A percentile compares a stretch with the other conserved stretches of the same genome.
Evolutionary conservation across 192 early-diverging fungal species (phyloP).

Genomic region (Coemansia umbellata): DNA sequence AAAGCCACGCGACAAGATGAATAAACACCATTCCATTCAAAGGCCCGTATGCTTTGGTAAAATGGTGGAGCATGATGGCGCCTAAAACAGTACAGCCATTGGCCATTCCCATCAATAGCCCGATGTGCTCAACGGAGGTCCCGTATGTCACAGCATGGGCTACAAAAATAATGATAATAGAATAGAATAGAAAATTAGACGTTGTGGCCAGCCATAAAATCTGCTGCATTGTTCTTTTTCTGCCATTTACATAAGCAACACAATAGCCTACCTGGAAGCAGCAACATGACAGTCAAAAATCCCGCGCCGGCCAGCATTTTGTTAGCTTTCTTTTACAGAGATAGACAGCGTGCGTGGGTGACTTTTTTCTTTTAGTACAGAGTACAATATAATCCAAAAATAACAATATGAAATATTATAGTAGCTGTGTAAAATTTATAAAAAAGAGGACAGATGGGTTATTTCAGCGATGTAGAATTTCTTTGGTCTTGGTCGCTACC

Average conservation of each 20-base stretch:
- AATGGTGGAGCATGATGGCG: slow-evolving; percentile 45
- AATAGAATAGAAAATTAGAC: background rate
- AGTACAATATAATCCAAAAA: too few relatives aligned
- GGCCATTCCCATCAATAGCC: slow-evolving; percentile 36
- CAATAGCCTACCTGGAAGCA: slow-evolving; percentile 32
- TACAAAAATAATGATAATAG: slow-evolving; percentile 10
- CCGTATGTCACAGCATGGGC: slow-evolving; percentile 44
- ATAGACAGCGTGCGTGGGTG: too few relatives aligned
- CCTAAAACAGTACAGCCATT: slow-evolving; percentile 45
- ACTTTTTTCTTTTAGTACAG: too few relatives aligned
- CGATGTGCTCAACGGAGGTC: slow-evolving; percentile 45
- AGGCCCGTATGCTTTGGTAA: slow-evolving; percentile 39
- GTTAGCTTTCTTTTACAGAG: background rate
- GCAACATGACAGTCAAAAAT: slow-evolving; percentile 42
- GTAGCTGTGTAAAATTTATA: too few relatives aligned
- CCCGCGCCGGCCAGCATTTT: slow-evolving; percentile 47
- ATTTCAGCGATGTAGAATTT: too few relatives aligned
- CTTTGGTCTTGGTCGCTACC: too few relatives aligned
- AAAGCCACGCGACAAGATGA: slow-evolving; percentile 20
- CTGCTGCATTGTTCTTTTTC: background rate
- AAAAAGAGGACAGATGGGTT: too few relatives aligned
- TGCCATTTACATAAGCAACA: background rate
- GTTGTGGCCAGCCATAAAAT: background rate
- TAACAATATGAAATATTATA: too few relatives aligned
- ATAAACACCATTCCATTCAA: slow-evolving; percentile 49